Base-by-base conservation (phyloP, 2,329 filamentous ascomycete genomes). In the Xylaria sp. region DNA sequence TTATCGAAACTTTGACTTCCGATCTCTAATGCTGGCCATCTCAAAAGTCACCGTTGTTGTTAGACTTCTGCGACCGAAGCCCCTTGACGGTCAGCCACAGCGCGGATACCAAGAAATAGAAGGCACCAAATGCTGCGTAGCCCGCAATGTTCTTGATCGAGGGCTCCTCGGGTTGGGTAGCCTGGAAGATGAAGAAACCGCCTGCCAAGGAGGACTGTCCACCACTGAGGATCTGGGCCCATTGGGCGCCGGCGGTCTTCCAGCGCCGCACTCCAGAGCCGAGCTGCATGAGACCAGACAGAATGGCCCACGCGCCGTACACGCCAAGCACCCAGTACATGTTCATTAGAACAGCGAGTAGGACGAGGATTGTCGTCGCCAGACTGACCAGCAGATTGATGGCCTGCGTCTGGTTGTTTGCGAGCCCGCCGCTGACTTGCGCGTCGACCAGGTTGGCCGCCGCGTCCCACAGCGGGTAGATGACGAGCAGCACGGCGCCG, bases 291-390 rank as follows among this genome's bases (percentile, higher is more conserved):
- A 70, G 64, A 8, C 69, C 69, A 0, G 67, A 67, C 30, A 65
- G 61, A 34, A 71, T 71, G n/a, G 69, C 69, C 69, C 69, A 71
- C 1, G 67, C 69, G 50, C 69, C 69, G 64, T 70, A 70, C 18
- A 71, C 55, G n/a, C 61, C 67, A 32, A 71, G 60, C n/a, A 71
- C 69, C 69, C 69, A 71, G 52, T 71, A 67, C 64, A 70, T 67
- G 64, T 62, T 57, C 28, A 71, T 67, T 13, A 67, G 13, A 55
- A 67, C 53, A 13, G 63, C 65, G 58, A 67, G 43, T 5, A 71
- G 1, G 10, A 65, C 69, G 23, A 67, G 57, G 25, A 61, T 55
- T 23, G 69, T 70, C 20, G 69, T 66, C 55, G 59, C 67, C 20
- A 63, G 39, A 34, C 69, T 71, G 36, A 65, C 64, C 12, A 67